Evolutionary conservation across 2,329 filamentous ascomycete genomes (phyloP), one percentile per base, ranked within the genome.

Genomic region (Neopestalotiopsis clavispora): DNA sequence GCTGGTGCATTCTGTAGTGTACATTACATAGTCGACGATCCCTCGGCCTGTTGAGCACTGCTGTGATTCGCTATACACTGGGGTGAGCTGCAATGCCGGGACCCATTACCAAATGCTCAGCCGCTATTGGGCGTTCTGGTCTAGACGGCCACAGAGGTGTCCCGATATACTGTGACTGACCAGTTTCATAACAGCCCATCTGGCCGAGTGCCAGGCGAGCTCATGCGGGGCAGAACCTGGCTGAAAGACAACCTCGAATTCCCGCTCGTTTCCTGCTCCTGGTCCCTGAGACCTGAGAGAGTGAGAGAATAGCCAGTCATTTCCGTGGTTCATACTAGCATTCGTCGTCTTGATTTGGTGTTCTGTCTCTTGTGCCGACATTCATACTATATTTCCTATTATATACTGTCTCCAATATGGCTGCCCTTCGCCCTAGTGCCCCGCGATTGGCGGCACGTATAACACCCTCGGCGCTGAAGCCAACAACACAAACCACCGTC

Each of bases 251-350:
- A 49, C 23, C 20, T 30, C 45, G 23, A 59, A 59, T 59, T 59
- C 57, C 57, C 57, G 57, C 57, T 59, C 57, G 30, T 59, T 59
- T 59, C 57, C 57, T 59, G 57, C 32, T 59, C 57, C 57, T 59
- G 57, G 57, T 52, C 45, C 45, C 45, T 52, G 23, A 59, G 7
- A 56, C 49, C 49, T 52, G 17, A 23, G 45, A 23, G 20, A 17
- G 17, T 9, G 45, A 23, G 20, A 17, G 20, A 20, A n/a, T 17
- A 52, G 45, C 45, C 45, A 52, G 45, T 52, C 45, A 52, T 52
- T n/a, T 20, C 45, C 45, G 45, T 52, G 45, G 34, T 52, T n/a
- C 20, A 52, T 52, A 17, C 45, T 52, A 20, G 17, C 45, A 20
- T n/a, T 23, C 45, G 17, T 4, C 17, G 45, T 14, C 4, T 7